Evolutionary conservation across 345 rosid genomes (phyloP).

Genomic region (Punica granatum): DNA sequence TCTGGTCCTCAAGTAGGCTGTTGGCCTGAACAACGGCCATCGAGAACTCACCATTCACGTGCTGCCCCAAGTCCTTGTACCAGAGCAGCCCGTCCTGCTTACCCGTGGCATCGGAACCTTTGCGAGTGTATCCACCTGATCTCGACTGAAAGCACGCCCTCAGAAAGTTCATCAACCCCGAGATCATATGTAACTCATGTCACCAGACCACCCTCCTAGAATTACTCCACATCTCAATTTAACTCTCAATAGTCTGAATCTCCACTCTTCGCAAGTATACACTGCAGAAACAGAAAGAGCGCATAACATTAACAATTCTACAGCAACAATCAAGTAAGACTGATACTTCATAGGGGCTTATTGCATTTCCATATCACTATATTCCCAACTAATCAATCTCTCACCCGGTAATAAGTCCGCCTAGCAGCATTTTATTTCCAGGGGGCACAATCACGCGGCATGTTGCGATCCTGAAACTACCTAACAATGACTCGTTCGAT

Average conservation of each 20-base stretch:
- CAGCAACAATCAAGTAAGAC: not conserved
- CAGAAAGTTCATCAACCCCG: constrained; percentile 30
- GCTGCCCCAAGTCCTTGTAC: constrained; percentile 39
- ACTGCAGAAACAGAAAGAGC: not conserved
- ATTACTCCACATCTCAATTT: constrained; percentile 14
- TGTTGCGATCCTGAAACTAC: not conserved
- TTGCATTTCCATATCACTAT: not conserved
- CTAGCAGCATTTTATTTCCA: not conserved
- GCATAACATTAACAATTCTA: not conserved
- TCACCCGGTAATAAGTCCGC: not conserved
- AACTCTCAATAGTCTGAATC: constrained; percentile 5
- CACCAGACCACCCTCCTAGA: not conserved
- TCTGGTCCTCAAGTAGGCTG: constrained; percentile 34
- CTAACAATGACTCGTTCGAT: not conserved
- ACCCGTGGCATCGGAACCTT: constrained; percentile 22
- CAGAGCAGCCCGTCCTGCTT: constrained; percentile 36
- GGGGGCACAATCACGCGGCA: not conserved
- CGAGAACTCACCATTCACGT: constrained; percentile 33
- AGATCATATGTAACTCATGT: constrained; percentile 14
- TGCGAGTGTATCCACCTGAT: constrained; percentile 14
- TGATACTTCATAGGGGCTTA: not conserved
- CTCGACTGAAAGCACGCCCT: constrained; percentile 31
- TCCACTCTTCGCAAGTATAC: not conserved
- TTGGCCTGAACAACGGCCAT: constrained; percentile 24
- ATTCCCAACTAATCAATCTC: not conserved